These are phyloP conservation scores for Backusella tarrabulga DNA, from an alignment of 192 early-diverging fungal species.

Conservation along the genomic window DNA sequence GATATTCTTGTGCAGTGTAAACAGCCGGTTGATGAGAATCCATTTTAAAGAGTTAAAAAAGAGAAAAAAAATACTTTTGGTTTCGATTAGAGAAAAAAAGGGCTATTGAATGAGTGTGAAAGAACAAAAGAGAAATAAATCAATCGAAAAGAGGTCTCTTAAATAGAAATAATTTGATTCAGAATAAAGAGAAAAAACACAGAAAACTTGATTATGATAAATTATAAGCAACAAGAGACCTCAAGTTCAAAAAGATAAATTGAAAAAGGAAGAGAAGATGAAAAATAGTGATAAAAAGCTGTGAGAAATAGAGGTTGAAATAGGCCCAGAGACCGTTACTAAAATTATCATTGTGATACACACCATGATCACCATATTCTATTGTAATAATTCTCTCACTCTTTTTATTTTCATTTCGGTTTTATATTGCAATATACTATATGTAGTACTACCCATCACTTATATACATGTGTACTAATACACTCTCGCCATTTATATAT, in stretches of 20 bases:
- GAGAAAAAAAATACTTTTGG: background rate
- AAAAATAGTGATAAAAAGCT: background rate
- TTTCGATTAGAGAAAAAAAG: background rate
- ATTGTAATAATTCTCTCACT: background rate
- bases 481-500: background rate
- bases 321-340: background rate
- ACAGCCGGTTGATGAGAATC: background rate
- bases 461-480: background rate
- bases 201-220: constrained; percentile 7
- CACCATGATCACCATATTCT: background rate
- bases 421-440: background rate
- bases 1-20: constrained; percentile 4
- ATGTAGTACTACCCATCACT: background rate
- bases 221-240: constrained; percentile 2
- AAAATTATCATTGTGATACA: background rate
- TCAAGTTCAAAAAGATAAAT: background rate
- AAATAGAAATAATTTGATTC: constrained; percentile 1
- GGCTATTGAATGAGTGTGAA: background rate
- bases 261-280: background rate
- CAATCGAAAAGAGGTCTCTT: constrained; percentile 2
- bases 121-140: background rate
- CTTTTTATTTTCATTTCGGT: background rate
- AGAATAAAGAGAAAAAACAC: background rate
- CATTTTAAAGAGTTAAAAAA: background rate
- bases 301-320: background rate